These are phyloP conservation scores for Entomortierella chlamydospora DNA, from an alignment of 192 early-diverging fungal genomes.

Conservation along the genomic window DNA sequence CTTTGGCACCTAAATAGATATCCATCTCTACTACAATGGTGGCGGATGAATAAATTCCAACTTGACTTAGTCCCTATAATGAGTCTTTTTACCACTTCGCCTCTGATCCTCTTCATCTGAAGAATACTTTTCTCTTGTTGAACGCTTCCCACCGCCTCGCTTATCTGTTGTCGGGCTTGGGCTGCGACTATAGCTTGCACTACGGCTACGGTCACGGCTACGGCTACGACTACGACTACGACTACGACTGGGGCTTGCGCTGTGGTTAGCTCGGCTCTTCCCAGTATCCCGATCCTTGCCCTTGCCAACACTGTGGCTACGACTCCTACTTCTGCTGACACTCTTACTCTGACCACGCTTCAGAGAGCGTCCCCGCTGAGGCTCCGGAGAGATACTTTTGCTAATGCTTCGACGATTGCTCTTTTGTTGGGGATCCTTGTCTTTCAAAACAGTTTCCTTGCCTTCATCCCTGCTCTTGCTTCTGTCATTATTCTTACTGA, in stretches of 20 bases:
- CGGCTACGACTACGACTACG: conserved; percentile 38
- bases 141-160: conserved; percentile 5
- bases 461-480: conserved; percentile 3
- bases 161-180: conserved; percentile 2
- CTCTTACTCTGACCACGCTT: conserved; percentile 28
- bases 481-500: conserved; percentile 28
- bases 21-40: not conserved
- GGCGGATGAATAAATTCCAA: too few relatives aligned
- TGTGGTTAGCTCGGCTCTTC: too few relatives aligned
- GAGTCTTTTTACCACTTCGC: conserved; percentile 11
- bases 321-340: conserved; percentile 36
- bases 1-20: conserved; percentile 49
- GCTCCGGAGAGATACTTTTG: conserved; percentile 6
- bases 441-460: not conserved
- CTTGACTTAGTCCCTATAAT: not conserved
- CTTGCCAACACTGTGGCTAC: conserved; percentile 21
- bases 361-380: conserved; percentile 5
- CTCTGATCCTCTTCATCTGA: conserved; percentile 28
- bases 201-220: conserved; percentile 13
- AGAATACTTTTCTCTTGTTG: not conserved
- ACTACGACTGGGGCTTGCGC: not conserved
- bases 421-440: not conserved
- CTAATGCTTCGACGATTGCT: not conserved
- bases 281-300: not conserved
- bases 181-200: conserved; percentile 12